Conservation (phyloP, 257 asterid species). For the Catharanthus roseus region DNA sequence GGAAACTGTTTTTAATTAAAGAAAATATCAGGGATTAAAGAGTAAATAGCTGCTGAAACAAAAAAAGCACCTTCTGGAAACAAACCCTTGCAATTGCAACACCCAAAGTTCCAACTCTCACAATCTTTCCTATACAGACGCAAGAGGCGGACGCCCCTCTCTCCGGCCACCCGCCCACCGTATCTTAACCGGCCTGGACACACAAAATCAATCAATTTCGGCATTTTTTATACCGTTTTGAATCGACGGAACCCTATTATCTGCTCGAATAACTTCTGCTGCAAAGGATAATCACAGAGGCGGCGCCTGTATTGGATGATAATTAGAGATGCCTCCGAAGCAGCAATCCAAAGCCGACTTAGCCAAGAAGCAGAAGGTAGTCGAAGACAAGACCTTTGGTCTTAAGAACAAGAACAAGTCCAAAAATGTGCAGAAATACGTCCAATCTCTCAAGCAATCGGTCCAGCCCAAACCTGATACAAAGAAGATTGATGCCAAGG, state of each 20-base stretch:
- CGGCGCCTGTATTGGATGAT: constrained; percentile 16
- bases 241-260: constrained; percentile 4
- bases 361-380: constrained; percentile 87
- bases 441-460: constrained; percentile 66
- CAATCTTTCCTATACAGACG: neutral
- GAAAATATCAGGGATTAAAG: too few relatives aligned
- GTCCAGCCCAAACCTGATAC: constrained; percentile 77
- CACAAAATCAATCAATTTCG: neutral
- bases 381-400: constrained; percentile 98
- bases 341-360: constrained; percentile 72
- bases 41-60: too few relatives aligned
- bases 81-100: neutral
- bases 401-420: constrained; percentile 94
- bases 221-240: neutral
- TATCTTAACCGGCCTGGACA: neutral
- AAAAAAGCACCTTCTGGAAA: constrained; percentile 2
- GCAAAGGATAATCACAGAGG: neutral
- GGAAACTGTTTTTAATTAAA: too few relatives aligned
- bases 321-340: constrained; percentile 72
- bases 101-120: neutral
- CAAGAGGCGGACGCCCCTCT: neutral
- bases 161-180: neutral
- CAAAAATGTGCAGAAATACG: constrained; percentile 91
- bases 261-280: neutral
- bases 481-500: constrained; percentile 65